A percentile compares a stretch with the other conserved stretches of the same genome.
These are phyloP conservation scores for Ensete glaucum DNA, from an alignment of 176 grass and related monocot genomes.

Conservation along the genomic window DNA sequence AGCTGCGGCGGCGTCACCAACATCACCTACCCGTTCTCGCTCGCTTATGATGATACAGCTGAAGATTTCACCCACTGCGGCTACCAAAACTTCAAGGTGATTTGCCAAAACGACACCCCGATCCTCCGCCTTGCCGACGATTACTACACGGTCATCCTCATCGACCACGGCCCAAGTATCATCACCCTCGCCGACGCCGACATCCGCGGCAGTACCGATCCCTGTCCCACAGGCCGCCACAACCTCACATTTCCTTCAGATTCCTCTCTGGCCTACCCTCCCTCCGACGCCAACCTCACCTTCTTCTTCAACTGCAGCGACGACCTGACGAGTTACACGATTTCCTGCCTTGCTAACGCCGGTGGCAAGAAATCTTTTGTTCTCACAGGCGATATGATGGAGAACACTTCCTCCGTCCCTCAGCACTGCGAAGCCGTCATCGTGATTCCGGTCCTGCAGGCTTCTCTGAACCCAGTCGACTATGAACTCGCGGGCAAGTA, in stretches of 20 bases:
- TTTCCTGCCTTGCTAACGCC: not conserved
- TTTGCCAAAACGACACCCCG: not conserved
- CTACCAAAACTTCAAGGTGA: not conserved
- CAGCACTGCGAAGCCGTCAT: not conserved
- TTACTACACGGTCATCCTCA: not conserved
- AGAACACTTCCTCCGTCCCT: no score
- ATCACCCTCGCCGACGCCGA: not conserved
- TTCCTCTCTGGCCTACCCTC: not conserved
- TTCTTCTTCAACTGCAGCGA: not conserved
- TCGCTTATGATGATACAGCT: not conserved
- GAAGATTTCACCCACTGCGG: not conserved
- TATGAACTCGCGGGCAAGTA: not conserved
- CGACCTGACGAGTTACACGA: fast-evolving
- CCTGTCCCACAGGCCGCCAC: not conserved
- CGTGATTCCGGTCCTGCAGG: not conserved
- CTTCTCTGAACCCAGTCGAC: fast-evolving
- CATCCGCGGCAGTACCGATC: fast-evolving
- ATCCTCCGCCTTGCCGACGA: not conserved
- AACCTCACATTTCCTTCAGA: not conserved
- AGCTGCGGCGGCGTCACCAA: not conserved
- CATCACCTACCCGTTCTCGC: slow-evolving; percentile 17
- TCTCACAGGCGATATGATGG: not conserved
- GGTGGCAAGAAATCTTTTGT: not conserved
- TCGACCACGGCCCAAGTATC: not conserved
- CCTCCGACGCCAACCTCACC: not conserved